These are phyloP conservation scores for Rosa persica DNA, from an alignment of 306 rosid genomes.

Conservation along the genomic window DNA sequence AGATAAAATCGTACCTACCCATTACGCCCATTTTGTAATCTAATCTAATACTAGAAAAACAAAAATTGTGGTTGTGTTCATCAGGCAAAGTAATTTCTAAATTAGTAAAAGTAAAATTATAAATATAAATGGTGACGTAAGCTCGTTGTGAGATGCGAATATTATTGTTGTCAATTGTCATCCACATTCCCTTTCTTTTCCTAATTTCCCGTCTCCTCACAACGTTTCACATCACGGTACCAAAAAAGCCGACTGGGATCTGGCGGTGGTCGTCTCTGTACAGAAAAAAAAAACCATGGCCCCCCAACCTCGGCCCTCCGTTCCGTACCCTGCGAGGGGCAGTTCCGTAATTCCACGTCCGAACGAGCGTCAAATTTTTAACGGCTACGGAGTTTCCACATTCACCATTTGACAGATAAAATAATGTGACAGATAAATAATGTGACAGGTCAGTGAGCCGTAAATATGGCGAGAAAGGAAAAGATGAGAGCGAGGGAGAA, in stretches of 20 bases:
- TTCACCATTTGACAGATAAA: not conserved
- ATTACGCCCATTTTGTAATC: too few relatives aligned
- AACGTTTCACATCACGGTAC: constrained; percentile 1
- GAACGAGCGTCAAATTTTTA: not conserved
- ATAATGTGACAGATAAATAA: too few relatives aligned
- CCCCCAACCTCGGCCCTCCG: not conserved
- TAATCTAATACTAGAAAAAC: too few relatives aligned
- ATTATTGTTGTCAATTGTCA: not conserved
- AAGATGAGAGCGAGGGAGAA: constrained; percentile 13
- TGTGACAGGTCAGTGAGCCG: not conserved
- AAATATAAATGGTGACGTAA: not conserved
- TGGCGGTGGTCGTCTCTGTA: not conserved
- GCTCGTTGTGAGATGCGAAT: not conserved
- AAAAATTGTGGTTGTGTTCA: too few relatives aligned
- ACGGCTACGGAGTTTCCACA: not conserved
- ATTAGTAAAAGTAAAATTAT: not conserved
- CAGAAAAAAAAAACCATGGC: too few relatives aligned
- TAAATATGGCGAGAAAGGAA: not conserved
- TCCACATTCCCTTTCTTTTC: not conserved
- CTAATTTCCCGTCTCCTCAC: not conserved
- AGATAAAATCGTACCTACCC: too few relatives aligned
- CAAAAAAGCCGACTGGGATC: not conserved
- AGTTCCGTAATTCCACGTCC: not conserved
- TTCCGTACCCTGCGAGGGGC: not conserved
- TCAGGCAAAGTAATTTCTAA: not conserved